Evolutionary conservation across 805 yeast genomes (phyloP).

Genomic region (Candida argentea): DNA sequence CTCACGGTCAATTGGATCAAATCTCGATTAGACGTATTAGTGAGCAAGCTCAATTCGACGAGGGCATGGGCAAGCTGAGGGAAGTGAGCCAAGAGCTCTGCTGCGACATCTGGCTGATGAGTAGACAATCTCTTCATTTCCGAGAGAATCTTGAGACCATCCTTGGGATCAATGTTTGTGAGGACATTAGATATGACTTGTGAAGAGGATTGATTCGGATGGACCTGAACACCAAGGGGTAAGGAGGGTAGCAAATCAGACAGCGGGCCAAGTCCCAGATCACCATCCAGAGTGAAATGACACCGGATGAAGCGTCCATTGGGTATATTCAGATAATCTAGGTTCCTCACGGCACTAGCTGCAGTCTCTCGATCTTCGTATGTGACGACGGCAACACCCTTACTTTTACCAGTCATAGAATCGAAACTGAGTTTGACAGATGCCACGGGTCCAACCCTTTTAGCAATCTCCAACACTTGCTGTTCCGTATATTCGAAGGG

Average conservation of each 20-base stretch:
- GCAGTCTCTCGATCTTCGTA: conserved; percentile 81
- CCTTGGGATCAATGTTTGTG: conserved; percentile 13
- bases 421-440: conserved; percentile 73
- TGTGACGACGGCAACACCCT: conserved; percentile 83
- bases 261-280: conserved; percentile 3
- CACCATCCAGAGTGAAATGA: conserved; percentile 51
- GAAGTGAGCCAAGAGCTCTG: conserved; percentile 47
- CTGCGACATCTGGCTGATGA: conserved; percentile 48
- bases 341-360: conserved; percentile 79
- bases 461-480: conserved; percentile 78
- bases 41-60: conserved; percentile 52
- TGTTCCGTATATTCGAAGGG: conserved; percentile 94
- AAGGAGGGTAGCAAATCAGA: conserved; percentile 25
- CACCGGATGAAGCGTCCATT: conserved; percentile 72
- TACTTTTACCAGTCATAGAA: conserved; percentile 80
- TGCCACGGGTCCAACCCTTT: conserved; percentile 81
- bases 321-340: conserved; percentile 53
- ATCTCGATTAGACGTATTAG: conserved; percentile 25
- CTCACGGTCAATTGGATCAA: conserved; percentile 27
- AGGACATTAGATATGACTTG: conserved; percentile 17
- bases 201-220: conserved; percentile 28
- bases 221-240: conserved; percentile 32
- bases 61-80: conserved; percentile 82
- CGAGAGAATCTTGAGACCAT: conserved; percentile 16
- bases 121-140: conserved; percentile 54